Conservation (phyloP, 805 yeast species). For the Ascoidea tarda region DNA sequence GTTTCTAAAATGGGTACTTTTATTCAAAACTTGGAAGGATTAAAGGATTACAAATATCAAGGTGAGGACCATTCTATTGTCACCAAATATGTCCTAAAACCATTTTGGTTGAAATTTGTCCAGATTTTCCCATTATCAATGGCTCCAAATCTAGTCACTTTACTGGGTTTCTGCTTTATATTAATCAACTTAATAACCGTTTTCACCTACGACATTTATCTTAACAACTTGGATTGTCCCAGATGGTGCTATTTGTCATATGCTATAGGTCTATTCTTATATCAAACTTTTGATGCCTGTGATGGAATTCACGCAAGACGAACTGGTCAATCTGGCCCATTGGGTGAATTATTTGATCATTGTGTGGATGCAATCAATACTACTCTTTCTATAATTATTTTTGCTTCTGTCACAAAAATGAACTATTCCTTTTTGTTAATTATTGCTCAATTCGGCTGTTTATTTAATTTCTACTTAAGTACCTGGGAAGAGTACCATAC, state of each 20-base stretch:
- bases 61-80: conserved; percentile 72
- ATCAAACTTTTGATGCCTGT: conserved; percentile 93
- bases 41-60: conserved; percentile 22
- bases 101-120: conserved; percentile 70
- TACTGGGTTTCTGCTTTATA: conserved; percentile 65
- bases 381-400: conserved; percentile 60
- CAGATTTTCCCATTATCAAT: conserved; percentile 66
- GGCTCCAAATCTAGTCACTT: conserved; percentile 89
- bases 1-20: conserved; percentile 8
- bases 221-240: conserved; percentile 43
- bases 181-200: conserved; percentile 48
- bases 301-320: conserved; percentile 94
- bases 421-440: conserved; percentile 54
- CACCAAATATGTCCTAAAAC: conserved; percentile 63
- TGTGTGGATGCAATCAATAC: conserved; percentile 69
- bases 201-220: conserved; percentile 58
- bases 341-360: conserved; percentile 91
- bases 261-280: conserved; percentile 74
- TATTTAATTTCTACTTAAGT: conserved; percentile 72
- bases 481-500: conserved; percentile 97
- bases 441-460: conserved; percentile 55
- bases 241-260: conserved; percentile 64
- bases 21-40: conserved; percentile 6
- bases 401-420: conserved; percentile 62
- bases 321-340: conserved; percentile 89